Conservation (phyloP, 2,329 filamentous ascomycete species). For the Sporothrix pallida region DNA sequence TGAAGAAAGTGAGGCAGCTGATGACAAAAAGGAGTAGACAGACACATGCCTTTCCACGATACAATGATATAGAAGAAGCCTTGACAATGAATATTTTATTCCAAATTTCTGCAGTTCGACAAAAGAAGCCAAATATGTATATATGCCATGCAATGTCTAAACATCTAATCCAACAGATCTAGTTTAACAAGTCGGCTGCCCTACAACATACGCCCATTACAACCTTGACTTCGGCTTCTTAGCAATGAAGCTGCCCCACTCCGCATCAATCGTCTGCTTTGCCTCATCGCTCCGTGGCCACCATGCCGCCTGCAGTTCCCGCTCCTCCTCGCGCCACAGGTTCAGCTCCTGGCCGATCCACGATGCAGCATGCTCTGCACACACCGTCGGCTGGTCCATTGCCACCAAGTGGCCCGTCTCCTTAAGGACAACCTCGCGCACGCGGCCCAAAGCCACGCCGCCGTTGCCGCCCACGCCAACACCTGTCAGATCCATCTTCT, state of each 20-base stretch:
- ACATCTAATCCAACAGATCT: not conserved
- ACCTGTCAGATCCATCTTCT: conserved; percentile 70
- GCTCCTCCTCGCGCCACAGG: conserved; percentile 63
- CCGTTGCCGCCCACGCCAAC: conserved; percentile 71
- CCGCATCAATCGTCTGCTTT: conserved; percentile 62
- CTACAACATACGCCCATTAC: not conserved
- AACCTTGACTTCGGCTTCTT: conserved; percentile 32
- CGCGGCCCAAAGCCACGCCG: conserved; percentile 66
- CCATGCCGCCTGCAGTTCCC: conserved; percentile 61
- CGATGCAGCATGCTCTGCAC: conserved; percentile 63
- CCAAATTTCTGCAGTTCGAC: too few species aligned
- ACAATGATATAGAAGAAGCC: not conserved
- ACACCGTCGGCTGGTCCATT: conserved; percentile 74
- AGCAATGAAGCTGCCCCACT: conserved; percentile 50
- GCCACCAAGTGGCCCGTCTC: conserved; percentile 79
- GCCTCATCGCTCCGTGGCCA: conserved; percentile 54
- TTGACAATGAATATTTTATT: not conserved
- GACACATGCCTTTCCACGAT: too few species aligned
- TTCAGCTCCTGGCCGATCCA: conserved; percentile 65
- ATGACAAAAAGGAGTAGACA: not conserved
- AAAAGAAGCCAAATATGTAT: not conserved
- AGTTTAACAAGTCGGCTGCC: not conserved
- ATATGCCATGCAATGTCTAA: not conserved
- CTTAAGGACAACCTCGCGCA: conserved; percentile 68
- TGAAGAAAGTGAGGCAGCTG: not conserved